Percentiles rank a stretch among this genome's conserved stretches.
Evolutionary conservation across 306 rosid species (phyloP).

Genomic region (Pueraria montana): DNA sequence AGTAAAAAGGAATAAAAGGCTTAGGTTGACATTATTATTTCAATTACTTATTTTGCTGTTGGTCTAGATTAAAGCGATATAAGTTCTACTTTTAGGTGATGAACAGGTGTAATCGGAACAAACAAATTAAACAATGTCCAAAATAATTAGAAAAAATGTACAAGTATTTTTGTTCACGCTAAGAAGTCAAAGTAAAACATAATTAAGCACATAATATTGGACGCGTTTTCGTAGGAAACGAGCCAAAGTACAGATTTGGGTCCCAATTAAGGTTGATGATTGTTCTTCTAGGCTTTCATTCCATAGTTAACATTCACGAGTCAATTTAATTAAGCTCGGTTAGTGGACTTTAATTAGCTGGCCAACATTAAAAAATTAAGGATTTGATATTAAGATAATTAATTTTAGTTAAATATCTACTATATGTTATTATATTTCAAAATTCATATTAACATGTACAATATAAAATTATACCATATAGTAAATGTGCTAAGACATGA

Average conservation of each 20-base stretch:
- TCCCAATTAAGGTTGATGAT: conserved; percentile 46
- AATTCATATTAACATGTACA: neutral
- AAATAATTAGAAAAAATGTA: conserved; percentile 23
- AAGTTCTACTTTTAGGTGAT: conserved; percentile 38
- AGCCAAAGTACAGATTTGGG: conserved; percentile 35
- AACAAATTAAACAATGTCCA: conserved; percentile 25
- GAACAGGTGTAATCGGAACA: conserved; percentile 42
- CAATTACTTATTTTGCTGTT: conserved; percentile 4
- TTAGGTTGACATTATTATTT: conserved; percentile 33
- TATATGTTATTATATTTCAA: neutral
- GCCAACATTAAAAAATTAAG: neutral
- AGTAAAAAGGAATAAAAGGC: neutral
- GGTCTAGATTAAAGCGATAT: conserved; percentile 11
- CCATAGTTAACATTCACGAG: neutral
- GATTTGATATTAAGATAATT: neutral
- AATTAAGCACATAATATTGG: conserved; percentile 35
- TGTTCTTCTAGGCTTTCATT: conserved; percentile 29
- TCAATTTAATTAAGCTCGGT: conserved; percentile 3
- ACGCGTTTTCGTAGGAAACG: conserved; percentile 40
- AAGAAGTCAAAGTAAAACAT: conserved; percentile 41
- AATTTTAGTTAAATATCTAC: neutral
- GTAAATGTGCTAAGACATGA: neutral
- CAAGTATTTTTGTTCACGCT: neutral
- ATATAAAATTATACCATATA: neutral
- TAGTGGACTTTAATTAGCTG: conserved; percentile 41